Base-by-base conservation (phyloP, 352 stramenopile species). In the Blastocystis sp. region DNA sequence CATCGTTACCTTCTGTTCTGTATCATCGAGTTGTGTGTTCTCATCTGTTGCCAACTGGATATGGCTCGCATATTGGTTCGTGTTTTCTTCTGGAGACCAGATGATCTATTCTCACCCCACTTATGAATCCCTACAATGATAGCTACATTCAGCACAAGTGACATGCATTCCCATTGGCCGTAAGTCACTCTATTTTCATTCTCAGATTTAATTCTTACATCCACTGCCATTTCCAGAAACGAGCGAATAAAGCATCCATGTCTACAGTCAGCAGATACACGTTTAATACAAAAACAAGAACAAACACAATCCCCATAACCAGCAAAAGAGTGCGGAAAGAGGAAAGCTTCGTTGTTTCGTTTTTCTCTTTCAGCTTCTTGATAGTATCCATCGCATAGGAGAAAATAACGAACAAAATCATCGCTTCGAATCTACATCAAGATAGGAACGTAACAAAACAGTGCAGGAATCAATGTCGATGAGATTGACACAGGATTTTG, bases 41-140 rank as follows among this genome's bases (percentile, higher is more conserved):
- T 73, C 62, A n/a, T 80, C 70, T 1, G 70, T 80, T 0, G 70
- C 70, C 45, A 80, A n/a, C 45, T 80, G 70, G 8, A 62, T 80
- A 61, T 80, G 70, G 13, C 39, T 80, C 45, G 41, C 15, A 64
- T 80, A 80, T 18, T 80, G 8, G 4, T 13, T 26, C 8, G 43
- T 23, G 47, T 62, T 61, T 23, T 63, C 70, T 37, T 29, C 34
- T 7, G 70, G 70, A 23, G 15, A 47, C 62, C 62, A 73, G 7
- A 73, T 13, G 1, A 15, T 23, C 62, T 73, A 73, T 37, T 13
- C 62, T 15, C 47, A 11, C 23, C 62, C 41, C 5, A 20, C 26
- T n/a, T n/a, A 73, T 1, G 5, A 18, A 29, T 66, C 47, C 41
- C 18, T 39, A 59, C 7, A 20, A 80, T 18, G n/a, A 80, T 37